Evolutionary conservation across 2,329 filamentous ascomycete species (phyloP), one percentile per base, ranked within the genome.

Genomic region (Triangularia setosa): DNA sequence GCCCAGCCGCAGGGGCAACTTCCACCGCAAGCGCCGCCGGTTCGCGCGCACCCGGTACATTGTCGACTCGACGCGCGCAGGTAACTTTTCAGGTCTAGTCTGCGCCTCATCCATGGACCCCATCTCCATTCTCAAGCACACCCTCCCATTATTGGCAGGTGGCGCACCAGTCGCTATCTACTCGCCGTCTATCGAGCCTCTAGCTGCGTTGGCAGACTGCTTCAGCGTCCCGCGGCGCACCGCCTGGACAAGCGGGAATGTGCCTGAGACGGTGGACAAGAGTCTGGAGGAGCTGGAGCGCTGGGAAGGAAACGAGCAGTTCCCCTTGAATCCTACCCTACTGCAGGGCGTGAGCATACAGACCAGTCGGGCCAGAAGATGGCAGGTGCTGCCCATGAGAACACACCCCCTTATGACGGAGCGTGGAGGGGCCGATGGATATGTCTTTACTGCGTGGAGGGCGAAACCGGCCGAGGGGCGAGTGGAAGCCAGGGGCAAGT

Each of bases 341-440:
- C 76, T 99, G 3, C 83, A 98, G 0, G 91, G 89, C 0, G 88
- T 92, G 0, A 87, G 84, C 12, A 81, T 99, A 61, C 93, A 98
- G 78, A 95, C 89, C 2, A 91, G 89, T 57, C 83, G 92, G 14
- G 88, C 90, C 4, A 84, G 90, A 67, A 83, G 86, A 61, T 98
- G 92, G 91, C 95, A 99, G 79, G 93, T 97, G 1, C 77, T 99
- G 56, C 95, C 95, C 0, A 91, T 92, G 0, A 82, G 95, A 61
- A 98, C 95, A 60, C 95, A 99, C 79, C 95, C 95, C 6, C 77
- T 96, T 62, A 99, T 99, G 95, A 97, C 91, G 65, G 88, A 88
- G 40, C 84, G 86, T 48, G 95, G 95, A 21, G 94, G 94, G 0
- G 87, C 92, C 0, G 94, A 98, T 73, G 95, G 95, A 0, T 99